Conservation (phyloP, 768 basidiomycete species). For the Boletales sp. region DNA sequence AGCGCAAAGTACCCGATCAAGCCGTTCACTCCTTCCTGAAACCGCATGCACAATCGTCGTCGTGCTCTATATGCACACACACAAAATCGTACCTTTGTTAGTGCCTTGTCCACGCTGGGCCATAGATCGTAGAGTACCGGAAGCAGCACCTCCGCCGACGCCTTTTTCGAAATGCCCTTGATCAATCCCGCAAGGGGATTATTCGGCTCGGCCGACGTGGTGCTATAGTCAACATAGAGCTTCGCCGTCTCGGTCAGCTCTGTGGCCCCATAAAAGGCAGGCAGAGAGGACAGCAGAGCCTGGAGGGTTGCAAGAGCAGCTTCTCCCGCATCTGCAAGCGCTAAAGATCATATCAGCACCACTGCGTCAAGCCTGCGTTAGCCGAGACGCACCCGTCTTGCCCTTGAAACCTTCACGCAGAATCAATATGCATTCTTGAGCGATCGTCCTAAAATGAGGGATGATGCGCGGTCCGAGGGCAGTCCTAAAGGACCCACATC, state of each 20-base stretch:
- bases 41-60: background rate
- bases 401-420: constrained; percentile 39
- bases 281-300: constrained; percentile 68
- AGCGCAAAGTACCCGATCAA: constrained; percentile 59
- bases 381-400: constrained; percentile 31
- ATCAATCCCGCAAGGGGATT: constrained; percentile 42
- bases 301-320: constrained; percentile 51
- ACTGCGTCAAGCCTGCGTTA: background rate
- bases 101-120: constrained; percentile 36
- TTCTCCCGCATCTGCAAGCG: constrained; percentile 28
- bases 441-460: constrained; percentile 73
- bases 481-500: constrained; percentile 38
- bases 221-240: constrained; percentile 50
- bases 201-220: constrained; percentile 5
- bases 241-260: constrained; percentile 57
- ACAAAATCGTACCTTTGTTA: constrained; percentile 34
- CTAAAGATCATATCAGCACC: constrained; percentile 19
- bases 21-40: constrained; percentile 24
- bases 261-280: constrained; percentile 71
- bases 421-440: constrained; percentile 51
- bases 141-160: constrained; percentile 64
- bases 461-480: constrained; percentile 87
- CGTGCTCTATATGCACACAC: background rate
- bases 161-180: constrained; percentile 66
- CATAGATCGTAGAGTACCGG: constrained; percentile 61